Base-by-base conservation (phyloP, 2,329 filamentous ascomycete species). In the Pseudogymnoascus sp. region DNA sequence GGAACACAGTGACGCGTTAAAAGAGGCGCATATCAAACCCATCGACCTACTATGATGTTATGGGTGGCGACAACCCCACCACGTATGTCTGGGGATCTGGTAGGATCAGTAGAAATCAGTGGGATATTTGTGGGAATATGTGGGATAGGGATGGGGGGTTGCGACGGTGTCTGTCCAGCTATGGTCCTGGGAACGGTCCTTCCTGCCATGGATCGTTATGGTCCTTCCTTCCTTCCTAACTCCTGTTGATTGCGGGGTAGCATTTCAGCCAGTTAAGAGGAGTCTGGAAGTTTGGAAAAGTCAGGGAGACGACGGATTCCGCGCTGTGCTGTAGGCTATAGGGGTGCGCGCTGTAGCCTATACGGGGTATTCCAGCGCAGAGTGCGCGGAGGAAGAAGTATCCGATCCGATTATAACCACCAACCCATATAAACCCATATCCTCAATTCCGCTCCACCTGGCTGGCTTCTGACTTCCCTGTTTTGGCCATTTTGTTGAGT, bases 1-100 rank as follows among this genome's bases (percentile, higher is more conserved):
- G 45, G 45, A 55, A 33, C 45, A 55, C 45, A 18, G 45, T 55
- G 45, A 55, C 45, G 45, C 45, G 45, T 55, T 55, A 55, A 5
- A 55, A 9, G 25, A 31, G 1, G 14, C 45, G 45, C 45, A 55
- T 55, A 55, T 55, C 45, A 55, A 55, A 55, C 18, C 25, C 5
- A 18, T 31, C 45, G 45, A 18, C n/a, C 25, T 18, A 31, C 14
- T 55, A 55, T 55, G 45, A 55, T 33, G 45, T 0, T 33, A 33
- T 55, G 8, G 45, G 45, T 55, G 45, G 45, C 45, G 45, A 33
- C 8, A 55, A 52, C 45, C 25, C 45, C 45, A 55, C 45, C 45
- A 18, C 45, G n/a, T 25, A 31, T 31, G 25, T 55, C 45, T 55
- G 25, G 45, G 45, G 45, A 55, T 33, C 45, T 11, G n/a, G 28